Evolutionary conservation across 2,329 filamentous ascomycete species (phyloP).

Genomic region (Harringtonia lauricola): DNA sequence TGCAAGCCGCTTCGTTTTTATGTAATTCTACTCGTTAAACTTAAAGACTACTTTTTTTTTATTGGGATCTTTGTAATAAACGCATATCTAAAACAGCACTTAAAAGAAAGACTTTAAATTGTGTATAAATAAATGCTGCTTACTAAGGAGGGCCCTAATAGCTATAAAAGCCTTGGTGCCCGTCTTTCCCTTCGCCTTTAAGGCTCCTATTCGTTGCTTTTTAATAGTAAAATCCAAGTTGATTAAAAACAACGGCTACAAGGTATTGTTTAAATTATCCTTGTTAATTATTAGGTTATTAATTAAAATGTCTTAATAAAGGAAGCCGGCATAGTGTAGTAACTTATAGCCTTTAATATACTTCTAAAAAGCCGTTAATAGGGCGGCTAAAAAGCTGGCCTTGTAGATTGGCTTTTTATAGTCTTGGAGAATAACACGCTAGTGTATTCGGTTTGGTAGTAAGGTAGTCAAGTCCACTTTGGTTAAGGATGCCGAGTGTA

Average conservation of each 20-base stretch:
- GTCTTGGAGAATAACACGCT: conserved; percentile 13
- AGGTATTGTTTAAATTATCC: conserved; percentile 26
- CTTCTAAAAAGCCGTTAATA: background rate
- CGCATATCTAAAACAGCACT: conserved; percentile 15
- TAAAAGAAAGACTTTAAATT: too few species aligned
- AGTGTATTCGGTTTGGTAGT: conserved; percentile 1
- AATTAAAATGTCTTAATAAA: conserved; percentile 33
- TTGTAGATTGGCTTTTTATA: conserved; percentile 29
- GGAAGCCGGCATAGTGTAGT: conserved; percentile 16
- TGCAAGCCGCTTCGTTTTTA: conserved; percentile 12
- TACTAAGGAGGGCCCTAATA: conserved; percentile 27
- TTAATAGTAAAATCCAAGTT: conserved; percentile 28
- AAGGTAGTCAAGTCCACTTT: too few species aligned
- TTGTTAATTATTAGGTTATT: too few species aligned
- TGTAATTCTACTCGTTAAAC: background rate
- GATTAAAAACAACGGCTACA: conserved; percentile 27
- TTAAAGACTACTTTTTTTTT: background rate
- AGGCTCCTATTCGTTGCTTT: conserved; percentile 13
- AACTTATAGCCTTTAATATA: background rate
- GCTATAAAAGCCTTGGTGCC: conserved; percentile 35
- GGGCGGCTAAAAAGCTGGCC: conserved; percentile 19
- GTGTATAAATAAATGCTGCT: conserved; percentile 24
- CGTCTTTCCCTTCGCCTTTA: conserved; percentile 20
- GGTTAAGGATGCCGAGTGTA: too few species aligned
- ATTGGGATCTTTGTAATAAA: conserved; percentile 6